Evolutionary conservation across 805 yeast genomes (phyloP).

Genomic region (Candida incommunis): DNA sequence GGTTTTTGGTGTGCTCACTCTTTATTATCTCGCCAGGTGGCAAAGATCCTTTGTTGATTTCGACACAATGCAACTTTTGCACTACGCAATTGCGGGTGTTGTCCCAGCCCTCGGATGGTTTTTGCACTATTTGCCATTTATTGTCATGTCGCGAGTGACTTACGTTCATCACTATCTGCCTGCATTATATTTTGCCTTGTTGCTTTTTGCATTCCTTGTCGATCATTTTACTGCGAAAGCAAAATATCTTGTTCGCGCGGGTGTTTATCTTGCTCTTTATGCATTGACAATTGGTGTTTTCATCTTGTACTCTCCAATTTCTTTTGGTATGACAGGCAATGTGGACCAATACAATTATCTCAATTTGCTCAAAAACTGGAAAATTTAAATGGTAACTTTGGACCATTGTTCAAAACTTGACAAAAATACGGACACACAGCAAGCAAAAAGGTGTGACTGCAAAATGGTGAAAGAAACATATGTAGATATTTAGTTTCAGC

Average conservation of each 20-base stretch:
- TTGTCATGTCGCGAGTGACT: slow-evolving; percentile 90
- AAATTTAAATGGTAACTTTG: slow-evolving; percentile 16
- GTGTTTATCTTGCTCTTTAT: slow-evolving; percentile 34
- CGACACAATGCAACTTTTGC: slow-evolving; percentile 27
- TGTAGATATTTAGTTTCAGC: no score
- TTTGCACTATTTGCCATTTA: slow-evolving; percentile 77
- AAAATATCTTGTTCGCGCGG: slow-evolving; percentile 13
- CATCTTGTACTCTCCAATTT: slow-evolving; percentile 47
- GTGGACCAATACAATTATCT: slow-evolving; percentile 34
- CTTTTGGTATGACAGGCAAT: slow-evolving; percentile 68
- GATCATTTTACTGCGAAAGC: slow-evolving; percentile 30
- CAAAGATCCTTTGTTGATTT: slow-evolving; percentile 52
- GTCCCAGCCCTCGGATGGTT: slow-evolving; percentile 88
- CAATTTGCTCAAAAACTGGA: slow-evolving; percentile 45
- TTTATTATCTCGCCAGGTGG: slow-evolving; percentile 36
- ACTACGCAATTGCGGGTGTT: slow-evolving; percentile 47
- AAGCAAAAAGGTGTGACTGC: no score
- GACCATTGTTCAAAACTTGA: no score
- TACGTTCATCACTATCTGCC: slow-evolving; percentile 96
- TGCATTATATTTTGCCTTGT: slow-evolving; percentile 84
- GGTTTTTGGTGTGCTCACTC: slow-evolving; percentile 25
- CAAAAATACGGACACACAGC: no score
- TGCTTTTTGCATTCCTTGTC: slow-evolving; percentile 51
- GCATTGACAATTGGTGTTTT: slow-evolving; percentile 42
- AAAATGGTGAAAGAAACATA: no score